These are phyloP conservation scores for Fusarium subglutinans DNA, from an alignment of 2,329 filamentous ascomycete species.

Conservation along the genomic window DNA sequence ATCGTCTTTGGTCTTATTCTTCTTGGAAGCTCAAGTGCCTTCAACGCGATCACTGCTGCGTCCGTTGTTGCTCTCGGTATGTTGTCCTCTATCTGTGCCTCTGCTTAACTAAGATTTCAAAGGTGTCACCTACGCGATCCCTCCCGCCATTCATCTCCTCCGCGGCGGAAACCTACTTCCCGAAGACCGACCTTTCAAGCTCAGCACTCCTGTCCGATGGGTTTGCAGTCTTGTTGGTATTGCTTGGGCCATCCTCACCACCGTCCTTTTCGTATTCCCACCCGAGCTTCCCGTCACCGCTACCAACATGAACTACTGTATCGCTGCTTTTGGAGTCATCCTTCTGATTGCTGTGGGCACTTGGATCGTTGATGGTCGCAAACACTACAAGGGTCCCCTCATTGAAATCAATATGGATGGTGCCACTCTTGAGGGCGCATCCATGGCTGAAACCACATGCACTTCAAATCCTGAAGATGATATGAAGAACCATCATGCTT, in stretches of 20 bases:
- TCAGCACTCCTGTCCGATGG: conserved; percentile 51
- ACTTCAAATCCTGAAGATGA: conserved; percentile 31
- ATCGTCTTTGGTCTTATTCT: conserved; percentile 77
- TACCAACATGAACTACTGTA: conserved; percentile 72
- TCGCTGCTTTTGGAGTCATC: conserved; percentile 60
- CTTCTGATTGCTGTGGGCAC: conserved; percentile 54
- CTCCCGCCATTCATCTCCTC: conserved; percentile 73
- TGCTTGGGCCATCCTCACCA: conserved; percentile 74
- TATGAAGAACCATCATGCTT: conserved; percentile 5
- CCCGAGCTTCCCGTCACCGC: conserved; percentile 70
- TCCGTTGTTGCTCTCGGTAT: conserved; percentile 74
- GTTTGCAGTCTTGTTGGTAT: conserved; percentile 59
- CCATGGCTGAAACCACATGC: conserved; percentile 29
- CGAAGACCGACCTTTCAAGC: conserved; percentile 51
- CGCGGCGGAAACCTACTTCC: conserved; percentile 74
- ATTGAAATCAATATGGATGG: conserved; percentile 34
- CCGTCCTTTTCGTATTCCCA: conserved; percentile 79
- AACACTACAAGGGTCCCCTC: conserved; percentile 54
- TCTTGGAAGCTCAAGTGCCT: conserved; percentile 71
- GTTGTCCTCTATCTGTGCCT: neutral
- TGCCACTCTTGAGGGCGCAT: conserved; percentile 26
- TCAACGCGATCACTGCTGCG: conserved; percentile 77
- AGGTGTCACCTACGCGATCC: conserved; percentile 76
- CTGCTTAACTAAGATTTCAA: conserved; percentile 40
- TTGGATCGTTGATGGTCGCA: conserved; percentile 61